These are phyloP conservation scores for Cichorium intybus DNA, from an alignment of 140 eudicot species.

Conservation along the genomic window DNA sequence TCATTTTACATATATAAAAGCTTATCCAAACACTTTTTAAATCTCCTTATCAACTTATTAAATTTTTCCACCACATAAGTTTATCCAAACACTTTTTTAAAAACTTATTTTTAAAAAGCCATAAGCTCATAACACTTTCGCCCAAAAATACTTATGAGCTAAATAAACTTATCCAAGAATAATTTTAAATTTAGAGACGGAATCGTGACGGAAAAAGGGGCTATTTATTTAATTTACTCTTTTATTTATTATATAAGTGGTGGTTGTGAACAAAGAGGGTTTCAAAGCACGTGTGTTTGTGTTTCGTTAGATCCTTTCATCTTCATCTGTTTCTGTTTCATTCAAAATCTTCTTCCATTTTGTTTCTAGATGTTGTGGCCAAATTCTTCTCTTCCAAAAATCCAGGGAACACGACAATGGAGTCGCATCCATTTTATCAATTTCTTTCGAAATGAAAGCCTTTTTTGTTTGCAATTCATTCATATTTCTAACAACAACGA, in stretches of 20 bases:
- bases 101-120: too few species aligned
- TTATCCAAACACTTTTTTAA: too few species aligned
- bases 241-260: neutral
- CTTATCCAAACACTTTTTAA: too few species aligned
- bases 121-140: too few species aligned
- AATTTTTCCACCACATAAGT: too few species aligned
- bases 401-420: neutral
- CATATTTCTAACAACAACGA: neutral
- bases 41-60: too few species aligned
- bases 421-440: neutral
- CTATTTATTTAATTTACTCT: too few species aligned
- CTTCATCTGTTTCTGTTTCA: neutral
- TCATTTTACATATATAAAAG: too few species aligned
- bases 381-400: neutral
- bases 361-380: neutral
- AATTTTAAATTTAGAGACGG: too few species aligned
- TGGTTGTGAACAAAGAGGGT: neutral
- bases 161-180: too few species aligned
- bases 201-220: too few species aligned
- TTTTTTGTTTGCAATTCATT: neutral
- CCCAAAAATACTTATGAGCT: too few species aligned
- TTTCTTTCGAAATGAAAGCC: neutral
- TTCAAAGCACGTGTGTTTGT: neutral
- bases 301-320: neutral
- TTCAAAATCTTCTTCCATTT: neutral